These are phyloP conservation scores for Gossypium lobatum DNA, from an alignment of 441 rosid genomes.

Conservation along the genomic window DNA sequence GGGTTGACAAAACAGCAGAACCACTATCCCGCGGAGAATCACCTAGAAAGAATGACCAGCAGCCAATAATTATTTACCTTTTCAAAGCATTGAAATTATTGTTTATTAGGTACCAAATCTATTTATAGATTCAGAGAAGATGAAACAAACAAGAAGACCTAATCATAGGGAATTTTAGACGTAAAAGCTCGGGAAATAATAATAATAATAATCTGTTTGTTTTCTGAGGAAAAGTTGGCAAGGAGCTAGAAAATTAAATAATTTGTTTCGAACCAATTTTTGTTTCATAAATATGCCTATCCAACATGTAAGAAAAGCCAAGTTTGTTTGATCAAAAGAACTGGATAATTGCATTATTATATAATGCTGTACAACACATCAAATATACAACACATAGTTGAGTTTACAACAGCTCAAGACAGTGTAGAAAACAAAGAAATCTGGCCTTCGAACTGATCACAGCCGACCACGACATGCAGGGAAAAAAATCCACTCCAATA, in stretches of 20 bases:
- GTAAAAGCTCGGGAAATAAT: neutral
- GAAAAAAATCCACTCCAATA: neutral
- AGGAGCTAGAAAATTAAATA: neutral
- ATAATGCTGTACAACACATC: constrained; percentile 15
- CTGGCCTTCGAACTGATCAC: neutral
- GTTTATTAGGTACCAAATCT: neutral
- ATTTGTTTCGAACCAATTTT: neutral
- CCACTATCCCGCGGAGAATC: neutral
- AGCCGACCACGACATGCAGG: neutral
- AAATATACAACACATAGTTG: constrained; percentile 11
- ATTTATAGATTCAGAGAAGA: neutral
- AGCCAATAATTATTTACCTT: neutral
- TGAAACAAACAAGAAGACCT: neutral
- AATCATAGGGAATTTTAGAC: neutral
- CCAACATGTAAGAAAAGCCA: neutral
- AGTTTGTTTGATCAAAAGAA: neutral
- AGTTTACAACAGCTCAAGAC: constrained; percentile 16
- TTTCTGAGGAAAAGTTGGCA: neutral
- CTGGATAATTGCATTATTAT: constrained; percentile 2
- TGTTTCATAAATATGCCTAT: neutral
- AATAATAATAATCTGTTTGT: neutral
- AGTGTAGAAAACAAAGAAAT: neutral
- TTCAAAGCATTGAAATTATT: neutral
- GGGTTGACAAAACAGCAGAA: neutral
- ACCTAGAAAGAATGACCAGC: neutral